Evolutionary conservation across 306 rosid genomes (phyloP).

Genomic region (Senna siamea): DNA sequence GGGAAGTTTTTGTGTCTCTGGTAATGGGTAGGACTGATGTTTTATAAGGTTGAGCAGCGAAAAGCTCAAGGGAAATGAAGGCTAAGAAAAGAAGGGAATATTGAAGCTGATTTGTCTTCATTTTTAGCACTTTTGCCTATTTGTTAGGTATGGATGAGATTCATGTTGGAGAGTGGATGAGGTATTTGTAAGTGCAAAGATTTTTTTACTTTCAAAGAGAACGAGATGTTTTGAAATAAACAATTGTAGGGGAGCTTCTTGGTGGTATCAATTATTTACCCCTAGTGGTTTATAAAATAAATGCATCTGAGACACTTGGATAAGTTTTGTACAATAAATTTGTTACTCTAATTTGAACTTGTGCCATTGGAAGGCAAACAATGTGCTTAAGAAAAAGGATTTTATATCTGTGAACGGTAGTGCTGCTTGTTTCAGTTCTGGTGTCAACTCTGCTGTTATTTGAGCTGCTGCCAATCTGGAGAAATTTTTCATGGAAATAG

Average conservation of each 20-base stretch:
- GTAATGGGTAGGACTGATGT: conserved; percentile 16
- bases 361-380: too few relatives aligned
- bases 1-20: background rate
- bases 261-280: background rate
- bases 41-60: background rate
- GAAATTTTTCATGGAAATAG: background rate
- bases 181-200: background rate
- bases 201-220: background rate
- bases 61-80: background rate
- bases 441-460: background rate
- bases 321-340: too few relatives aligned
- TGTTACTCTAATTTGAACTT: too few relatives aligned
- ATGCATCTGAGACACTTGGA: too few relatives aligned
- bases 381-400: too few relatives aligned
- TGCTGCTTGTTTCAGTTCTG: background rate
- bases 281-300: too few relatives aligned
- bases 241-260: background rate
- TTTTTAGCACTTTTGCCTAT: background rate
- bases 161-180: background rate
- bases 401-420: too few relatives aligned
- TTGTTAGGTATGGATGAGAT: background rate
- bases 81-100: too few relatives aligned
- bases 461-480: background rate
- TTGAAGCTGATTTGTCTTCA: background rate
- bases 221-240: too few relatives aligned